phyloP scores from a whole-genome alignment of 1,284 basidiomycete species.

The Cutaneotrichosporon sp. region DNA sequence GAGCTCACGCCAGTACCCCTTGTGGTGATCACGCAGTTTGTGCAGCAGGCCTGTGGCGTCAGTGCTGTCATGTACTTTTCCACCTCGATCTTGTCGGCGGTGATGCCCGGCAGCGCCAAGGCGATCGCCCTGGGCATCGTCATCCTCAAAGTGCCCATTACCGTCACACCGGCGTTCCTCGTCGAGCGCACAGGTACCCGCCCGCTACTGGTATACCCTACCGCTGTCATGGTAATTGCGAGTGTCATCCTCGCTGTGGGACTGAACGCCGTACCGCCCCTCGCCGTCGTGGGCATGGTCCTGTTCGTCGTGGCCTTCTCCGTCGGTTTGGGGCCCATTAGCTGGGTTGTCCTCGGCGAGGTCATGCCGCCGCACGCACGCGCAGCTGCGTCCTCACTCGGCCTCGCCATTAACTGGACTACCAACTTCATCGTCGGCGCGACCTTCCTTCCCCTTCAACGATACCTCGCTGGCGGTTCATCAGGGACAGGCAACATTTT shows the following conservation, averaged over 20 bases:
- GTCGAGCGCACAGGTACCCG: constrained; percentile 37
- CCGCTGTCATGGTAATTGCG: constrained; percentile 23
- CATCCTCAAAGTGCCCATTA: constrained; percentile 47
- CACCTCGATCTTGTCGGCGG: constrained; percentile 43
- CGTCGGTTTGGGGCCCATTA: constrained; percentile 39
- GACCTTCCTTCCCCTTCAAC: constrained; percentile 34
- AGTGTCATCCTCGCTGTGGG: constrained; percentile 27
- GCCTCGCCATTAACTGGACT: constrained; percentile 36
- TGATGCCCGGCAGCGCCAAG: constrained; percentile 37
- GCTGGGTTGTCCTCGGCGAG: constrained; percentile 40
- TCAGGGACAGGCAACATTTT: constrained; percentile 37
- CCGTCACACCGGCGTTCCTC: constrained; percentile 48
- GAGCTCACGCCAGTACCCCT: constrained; percentile 24
- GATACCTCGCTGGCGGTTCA: constrained; percentile 23
- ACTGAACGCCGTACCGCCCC: constrained; percentile 26
- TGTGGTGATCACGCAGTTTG: constrained; percentile 34
- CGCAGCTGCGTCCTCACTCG: constrained; percentile 34
- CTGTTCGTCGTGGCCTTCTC: constrained; percentile 34
- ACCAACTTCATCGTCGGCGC: constrained; percentile 35
- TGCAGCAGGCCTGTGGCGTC: constrained; percentile 39
- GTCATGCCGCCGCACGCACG: constrained; percentile 35
- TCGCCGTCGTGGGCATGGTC: constrained; percentile 27
- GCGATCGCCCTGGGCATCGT: constrained; percentile 41
- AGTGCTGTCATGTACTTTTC: constrained; percentile 48
- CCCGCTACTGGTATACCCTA: constrained; percentile 29